Base-by-base conservation (phyloP, 1,139 yeast genomes). In the Sugiyamaella japonica region DNA sequence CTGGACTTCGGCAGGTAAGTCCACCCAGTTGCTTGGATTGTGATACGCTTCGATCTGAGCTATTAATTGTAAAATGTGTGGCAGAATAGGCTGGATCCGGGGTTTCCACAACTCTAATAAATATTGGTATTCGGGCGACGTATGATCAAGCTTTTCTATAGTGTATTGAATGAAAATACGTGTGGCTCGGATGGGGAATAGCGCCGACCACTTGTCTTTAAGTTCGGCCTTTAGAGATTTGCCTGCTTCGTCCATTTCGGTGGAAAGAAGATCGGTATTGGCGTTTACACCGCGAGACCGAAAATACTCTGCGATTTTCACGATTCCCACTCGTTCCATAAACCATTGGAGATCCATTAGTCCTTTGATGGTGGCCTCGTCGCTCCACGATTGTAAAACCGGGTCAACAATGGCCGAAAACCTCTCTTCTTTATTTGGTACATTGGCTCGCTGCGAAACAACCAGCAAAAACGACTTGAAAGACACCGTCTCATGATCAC, bases 301-400 rank as follows among this genome's bases (percentile, higher is more conserved):
- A 71, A 95, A 91, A 67, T 95, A 95, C 55, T 87, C 86, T 0
- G 97, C 96, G 66, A 95, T 93, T 68, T 84, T 84, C 2, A 90
- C 98, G 52, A 95, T 89, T 2, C 99, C 99, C 55, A 95, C 80
- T 64, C 98, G 80, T 70, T 91, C 98, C 97, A 93, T 91, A 64
- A 95, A 95, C 97, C 98, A 91, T 61, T 89, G 96, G 51, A 95
- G 76, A 66, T 93, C 96, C 69, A 85, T 77, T 39, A 93, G 74
- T 0, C 97, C 98, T 65, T 89, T 89, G 62, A 89, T 90, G 0
- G 98, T 91, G 15, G 83, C 85, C 13, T 93, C 93, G 50, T 91
- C 89, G 1, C 93, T 85, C 99, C 99, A 95, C 0, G 97, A 95
- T 36, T 81, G 74, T 49, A 95, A 74, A 63, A 93, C 97, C 0